These are phyloP conservation scores for Rubia peregrina DNA, from an alignment of 305 asterid species.

Conservation along the genomic window DNA sequence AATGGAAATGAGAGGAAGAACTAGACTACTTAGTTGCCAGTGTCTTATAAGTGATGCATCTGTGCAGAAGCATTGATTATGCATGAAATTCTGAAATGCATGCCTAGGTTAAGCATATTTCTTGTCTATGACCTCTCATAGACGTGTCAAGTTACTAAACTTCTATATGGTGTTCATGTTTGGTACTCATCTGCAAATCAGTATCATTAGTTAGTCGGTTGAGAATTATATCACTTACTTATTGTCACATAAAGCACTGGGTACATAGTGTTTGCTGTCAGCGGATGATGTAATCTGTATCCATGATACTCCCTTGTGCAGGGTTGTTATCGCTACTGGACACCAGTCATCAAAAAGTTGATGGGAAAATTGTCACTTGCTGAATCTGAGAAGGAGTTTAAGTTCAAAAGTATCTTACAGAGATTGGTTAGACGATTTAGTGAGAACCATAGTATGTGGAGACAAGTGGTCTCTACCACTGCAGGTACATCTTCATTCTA, in stretches of 20 bases:
- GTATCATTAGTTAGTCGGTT: background rate
- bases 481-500: conserved; percentile 55
- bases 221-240: background rate
- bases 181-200: conserved; percentile 7
- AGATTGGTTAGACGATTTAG: conserved; percentile 70
- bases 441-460: conserved; percentile 72
- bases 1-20: background rate
- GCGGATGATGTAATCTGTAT: background rate
- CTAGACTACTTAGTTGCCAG: background rate
- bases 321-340: conserved; percentile 94
- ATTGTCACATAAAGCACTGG: background rate
- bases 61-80: background rate
- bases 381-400: conserved; percentile 79
- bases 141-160: background rate
- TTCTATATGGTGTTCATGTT: background rate
- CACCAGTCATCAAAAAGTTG: conserved; percentile 56
- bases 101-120: background rate
- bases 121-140: background rate
- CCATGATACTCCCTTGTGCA: conserved; percentile 26
- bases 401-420: conserved; percentile 81
- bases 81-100: background rate
- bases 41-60: background rate
- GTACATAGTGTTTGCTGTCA: background rate
- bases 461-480: conserved; percentile 63
- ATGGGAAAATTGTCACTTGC: conserved; percentile 75